Evolutionary conservation across 2,329 filamentous ascomycete species (phyloP).

Genomic region (Stachybotrys chlorohalonatus): DNA sequence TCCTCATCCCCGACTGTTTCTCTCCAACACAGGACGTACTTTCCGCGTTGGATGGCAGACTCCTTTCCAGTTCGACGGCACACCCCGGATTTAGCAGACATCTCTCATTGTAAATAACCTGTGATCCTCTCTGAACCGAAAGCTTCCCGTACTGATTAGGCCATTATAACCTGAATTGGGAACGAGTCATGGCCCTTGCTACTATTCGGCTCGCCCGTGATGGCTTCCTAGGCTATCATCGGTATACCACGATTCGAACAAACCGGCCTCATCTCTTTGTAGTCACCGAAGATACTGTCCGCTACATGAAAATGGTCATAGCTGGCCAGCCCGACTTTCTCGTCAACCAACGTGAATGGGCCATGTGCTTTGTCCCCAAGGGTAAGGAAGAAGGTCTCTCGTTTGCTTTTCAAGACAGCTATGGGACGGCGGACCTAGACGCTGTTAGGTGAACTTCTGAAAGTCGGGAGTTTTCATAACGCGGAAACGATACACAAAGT

Average conservation of each 20-base stretch:
- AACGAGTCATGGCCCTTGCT: conserved; percentile 62
- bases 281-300: conserved; percentile 65
- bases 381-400: conserved; percentile 25
- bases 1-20: too few species aligned
- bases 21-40: too few species aligned
- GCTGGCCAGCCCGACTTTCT: conserved; percentile 49
- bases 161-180: conserved; percentile 36
- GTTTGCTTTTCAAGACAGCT: too few species aligned
- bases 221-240: conserved; percentile 46
- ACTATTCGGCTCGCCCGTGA: conserved; percentile 64
- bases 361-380: conserved; percentile 79
- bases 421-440: conserved; percentile 1
- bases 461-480: conserved; percentile 73
- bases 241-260: too few species aligned
- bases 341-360: conserved; percentile 67
- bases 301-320: conserved; percentile 55
- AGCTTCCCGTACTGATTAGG: background rate
- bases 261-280: conserved; percentile 9
- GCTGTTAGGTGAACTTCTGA: conserved; percentile 48
- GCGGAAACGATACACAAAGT: conserved; percentile 64
- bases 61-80: too few species aligned
- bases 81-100: too few species aligned
- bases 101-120: too few species aligned
- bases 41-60: too few species aligned
- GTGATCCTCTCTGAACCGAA: background rate